Conservation (phyloP, 192 early-diverging fungal genomes). For the Powellomyces hirtus region DNA sequence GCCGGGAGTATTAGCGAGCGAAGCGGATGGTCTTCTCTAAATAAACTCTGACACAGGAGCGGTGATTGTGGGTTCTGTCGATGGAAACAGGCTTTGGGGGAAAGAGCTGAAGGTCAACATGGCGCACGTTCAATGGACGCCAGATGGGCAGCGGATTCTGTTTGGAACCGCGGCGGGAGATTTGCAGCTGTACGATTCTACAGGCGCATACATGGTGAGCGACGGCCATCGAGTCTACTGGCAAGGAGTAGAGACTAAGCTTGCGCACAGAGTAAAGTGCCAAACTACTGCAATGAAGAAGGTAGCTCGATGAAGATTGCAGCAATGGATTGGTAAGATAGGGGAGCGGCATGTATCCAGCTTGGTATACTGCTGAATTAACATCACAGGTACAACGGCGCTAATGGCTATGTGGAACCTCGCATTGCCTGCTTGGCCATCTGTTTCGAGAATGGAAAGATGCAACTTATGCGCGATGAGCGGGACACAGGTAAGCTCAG, state of each 20-base stretch:
- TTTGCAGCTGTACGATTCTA: slow-evolving; percentile 52
- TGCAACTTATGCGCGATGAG: slow-evolving; percentile 58
- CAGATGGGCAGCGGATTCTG: slow-evolving; percentile 53
- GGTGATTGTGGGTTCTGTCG: slow-evolving; percentile 64
- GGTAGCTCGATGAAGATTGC: slow-evolving; percentile 41
- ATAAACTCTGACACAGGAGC: slow-evolving; percentile 41
- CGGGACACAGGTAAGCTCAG: slow-evolving; percentile 45
- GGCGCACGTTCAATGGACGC: slow-evolving; percentile 55
- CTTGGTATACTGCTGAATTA: background rate
- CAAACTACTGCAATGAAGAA: slow-evolving; percentile 40
- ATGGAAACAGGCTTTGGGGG: slow-evolving; percentile 60
- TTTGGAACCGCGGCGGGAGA: slow-evolving; percentile 55
- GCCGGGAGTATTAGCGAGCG: too few relatives aligned
- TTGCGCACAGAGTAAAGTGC: slow-evolving; percentile 51
- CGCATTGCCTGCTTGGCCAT: slow-evolving; percentile 52
- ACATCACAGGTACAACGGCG: slow-evolving; percentile 47
- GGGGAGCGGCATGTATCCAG: too few relatives aligned
- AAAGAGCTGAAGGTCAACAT: slow-evolving; percentile 53
- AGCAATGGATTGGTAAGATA: slow-evolving; percentile 45
- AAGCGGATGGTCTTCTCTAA: too few relatives aligned
- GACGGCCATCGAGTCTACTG: background rate
- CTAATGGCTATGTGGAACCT: slow-evolving; percentile 48
- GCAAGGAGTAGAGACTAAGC: too few relatives aligned
- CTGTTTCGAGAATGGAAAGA: slow-evolving; percentile 57
- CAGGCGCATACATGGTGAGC: slow-evolving; percentile 49